Percentiles rank a stretch among this genome's conserved stretches.
Evolutionary conservation across 192 early-diverging fungal species (phyloP).

Genomic region (Coemansia sp.): DNA sequence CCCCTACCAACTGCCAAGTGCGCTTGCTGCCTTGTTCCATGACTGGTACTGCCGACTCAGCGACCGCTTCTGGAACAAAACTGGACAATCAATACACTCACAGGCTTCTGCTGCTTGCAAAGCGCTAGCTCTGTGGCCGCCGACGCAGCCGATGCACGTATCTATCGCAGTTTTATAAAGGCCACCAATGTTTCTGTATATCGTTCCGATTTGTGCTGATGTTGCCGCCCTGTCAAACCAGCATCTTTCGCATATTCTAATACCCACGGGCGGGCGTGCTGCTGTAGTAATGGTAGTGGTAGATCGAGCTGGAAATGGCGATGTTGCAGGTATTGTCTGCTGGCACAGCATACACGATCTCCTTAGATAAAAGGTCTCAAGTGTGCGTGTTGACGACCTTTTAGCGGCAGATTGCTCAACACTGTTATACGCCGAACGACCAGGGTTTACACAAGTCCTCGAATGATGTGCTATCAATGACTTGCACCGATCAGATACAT

Average conservation of each 20-base stretch:
- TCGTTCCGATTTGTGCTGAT: constrained; percentile 9
- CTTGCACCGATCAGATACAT: neutral
- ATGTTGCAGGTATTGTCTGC: constrained; percentile 6
- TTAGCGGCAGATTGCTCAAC: neutral
- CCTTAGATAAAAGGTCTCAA: constrained; percentile 41
- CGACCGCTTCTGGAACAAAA: constrained; percentile 23
- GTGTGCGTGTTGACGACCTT: constrained; percentile 19
- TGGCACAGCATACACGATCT: constrained; percentile 39
- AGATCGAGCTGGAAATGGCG: constrained; percentile 1
- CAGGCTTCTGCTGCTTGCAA: constrained; percentile 36
- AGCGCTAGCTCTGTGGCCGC: constrained; percentile 31
- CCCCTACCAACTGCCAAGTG: too few relatives aligned
- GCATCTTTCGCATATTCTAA: constrained; percentile 22
- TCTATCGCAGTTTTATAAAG: constrained; percentile 12
- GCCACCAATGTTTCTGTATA: constrained; percentile 7
- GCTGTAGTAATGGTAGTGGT: neutral
- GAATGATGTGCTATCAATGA: neutral
- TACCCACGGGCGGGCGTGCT: neutral
- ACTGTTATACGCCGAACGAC: neutral
- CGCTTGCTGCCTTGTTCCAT: constrained; percentile 14
- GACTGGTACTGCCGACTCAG: constrained; percentile 19
- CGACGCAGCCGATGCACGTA: constrained; percentile 27
- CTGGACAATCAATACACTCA: constrained; percentile 35
- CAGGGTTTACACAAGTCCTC: neutral
- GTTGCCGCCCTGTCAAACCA: constrained; percentile 13